Conservation (phyloP, 176 grass and related monocot genomes). For the Phoenix roebelenii region DNA sequence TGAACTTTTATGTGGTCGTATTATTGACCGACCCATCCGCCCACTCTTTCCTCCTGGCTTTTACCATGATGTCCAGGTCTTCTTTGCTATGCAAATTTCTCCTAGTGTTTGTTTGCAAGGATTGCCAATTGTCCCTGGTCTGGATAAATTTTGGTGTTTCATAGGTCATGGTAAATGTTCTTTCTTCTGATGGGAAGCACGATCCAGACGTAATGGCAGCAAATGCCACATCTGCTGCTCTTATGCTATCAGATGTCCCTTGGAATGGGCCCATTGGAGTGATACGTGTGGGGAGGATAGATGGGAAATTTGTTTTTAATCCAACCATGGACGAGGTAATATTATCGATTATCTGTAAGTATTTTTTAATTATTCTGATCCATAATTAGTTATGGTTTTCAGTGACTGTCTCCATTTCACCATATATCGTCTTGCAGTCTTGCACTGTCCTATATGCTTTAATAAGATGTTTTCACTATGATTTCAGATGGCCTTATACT, state of each 20-base stretch:
- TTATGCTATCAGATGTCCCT: slow-evolving; percentile 93
- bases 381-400: no score
- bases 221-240: slow-evolving; percentile 94
- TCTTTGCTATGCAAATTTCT: slow-evolving; percentile 11
- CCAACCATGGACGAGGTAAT: slow-evolving; percentile 92
- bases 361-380: no score
- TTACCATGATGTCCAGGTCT: slow-evolving; percentile 94
- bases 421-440: no score
- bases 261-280: slow-evolving; percentile 94
- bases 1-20: slow-evolving; percentile 84
- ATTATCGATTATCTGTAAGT: neutral
- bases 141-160: slow-evolving; percentile 5
- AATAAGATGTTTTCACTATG: no score
- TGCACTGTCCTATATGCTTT: no score
- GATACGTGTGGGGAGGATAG: slow-evolving; percentile 83
- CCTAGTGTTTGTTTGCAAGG: neutral
- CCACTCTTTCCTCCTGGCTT: slow-evolving; percentile 89
- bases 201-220: slow-evolving; percentile 97
- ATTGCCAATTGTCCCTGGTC: neutral
- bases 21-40: slow-evolving; percentile 88
- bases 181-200: slow-evolving; percentile 87
- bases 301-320: slow-evolving; percentile 85
- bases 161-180: slow-evolving; percentile 73
- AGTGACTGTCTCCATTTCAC: no score
- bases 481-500: neutral